A percentile compares a stretch with the other conserved stretches of the same genome.
Evolutionary conservation across 345 rosid species (phyloP).

Genomic region (Ricinus communis): DNA sequence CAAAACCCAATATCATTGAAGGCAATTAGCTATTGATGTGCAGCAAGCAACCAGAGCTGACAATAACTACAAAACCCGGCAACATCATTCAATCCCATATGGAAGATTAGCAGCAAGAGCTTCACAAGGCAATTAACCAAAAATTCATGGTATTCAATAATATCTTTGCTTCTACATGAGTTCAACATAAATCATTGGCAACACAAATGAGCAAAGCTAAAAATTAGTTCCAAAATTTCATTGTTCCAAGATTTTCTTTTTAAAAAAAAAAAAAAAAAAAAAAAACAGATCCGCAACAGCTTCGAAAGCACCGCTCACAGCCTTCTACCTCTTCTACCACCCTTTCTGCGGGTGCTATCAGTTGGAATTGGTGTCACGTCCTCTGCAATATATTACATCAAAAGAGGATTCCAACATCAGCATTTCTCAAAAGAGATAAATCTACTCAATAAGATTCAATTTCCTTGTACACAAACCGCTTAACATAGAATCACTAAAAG

Average conservation of each 20-base stretch:
- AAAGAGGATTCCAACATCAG: not conserved
- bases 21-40: too few species aligned
- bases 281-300: not conserved
- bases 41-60: too few species aligned
- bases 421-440: too few species aligned
- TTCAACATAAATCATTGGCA: not conserved
- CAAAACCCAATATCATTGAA: too few species aligned
- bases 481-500: too few species aligned
- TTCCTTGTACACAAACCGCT: too few species aligned
- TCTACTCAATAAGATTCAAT: too few species aligned
- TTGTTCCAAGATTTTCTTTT: too few species aligned
- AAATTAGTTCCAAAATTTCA: constrained; percentile 6
- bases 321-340: constrained; percentile 40
- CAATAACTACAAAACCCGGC: too few species aligned
- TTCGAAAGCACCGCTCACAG: constrained; percentile 12
- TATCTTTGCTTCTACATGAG: constrained; percentile 3
- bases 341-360: constrained; percentile 38
- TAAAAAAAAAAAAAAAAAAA: too few species aligned
- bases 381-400: constrained; percentile 19
- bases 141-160: constrained; percentile 1
- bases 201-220: not conserved
- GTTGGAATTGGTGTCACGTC: constrained; percentile 41
- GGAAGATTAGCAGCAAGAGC: too few species aligned
- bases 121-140: not conserved
- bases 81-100: too few species aligned